Evolutionary conservation across 2,329 filamentous ascomycete genomes (phyloP), one percentile per base, ranked within the genome.

Genomic region (Cucurbitaria berberidis): DNA sequence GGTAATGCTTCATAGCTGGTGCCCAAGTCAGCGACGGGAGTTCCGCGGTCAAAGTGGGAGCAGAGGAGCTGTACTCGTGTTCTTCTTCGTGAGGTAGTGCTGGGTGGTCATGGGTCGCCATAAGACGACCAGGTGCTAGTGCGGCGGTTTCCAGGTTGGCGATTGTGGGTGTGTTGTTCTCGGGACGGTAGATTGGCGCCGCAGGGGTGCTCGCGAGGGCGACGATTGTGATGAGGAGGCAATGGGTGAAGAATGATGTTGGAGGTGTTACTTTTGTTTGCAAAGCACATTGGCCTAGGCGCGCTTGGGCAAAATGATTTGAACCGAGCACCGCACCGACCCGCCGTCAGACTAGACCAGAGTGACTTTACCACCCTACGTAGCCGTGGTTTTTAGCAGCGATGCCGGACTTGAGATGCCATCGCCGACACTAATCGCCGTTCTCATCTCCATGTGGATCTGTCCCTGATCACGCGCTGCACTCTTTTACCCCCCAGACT

Each of bases 1-100:
- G 93, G 93, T 52, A 99, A 86, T 62, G 89, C 88, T 84, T 98
- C 93, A 84, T 98, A 98, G 79, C 86, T 88, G 62, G 59, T 42
- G 30, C 30, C 19, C 13, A 45, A 38, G 60, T 74, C 53, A 74
- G 70, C 57, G 46, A 60, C 29, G 40, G 30, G 26, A 44, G n/a
- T 52, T 10, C 21, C n/a, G 30, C 9, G 34, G 49, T 45, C 27
- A 34, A 35, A 22, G 50, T 27, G 47, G 36, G n/a, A 50, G 42
- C 35, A 27, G 45, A 60, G 57, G 55, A 63, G 65, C 55, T 55
- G 42, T 74, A 77, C 75, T 77, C 75, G 59, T 74, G 73, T 64
- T 76, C 75, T 63, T 76, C 73, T 64, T 75, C 72, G 24, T 63
- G 48, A 30, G 63, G 55, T 58, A 74, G 68, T 53, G 63, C 64